Conservation (phyloP, 331 rosid genomes). For the Acacia pycnantha region DNA sequence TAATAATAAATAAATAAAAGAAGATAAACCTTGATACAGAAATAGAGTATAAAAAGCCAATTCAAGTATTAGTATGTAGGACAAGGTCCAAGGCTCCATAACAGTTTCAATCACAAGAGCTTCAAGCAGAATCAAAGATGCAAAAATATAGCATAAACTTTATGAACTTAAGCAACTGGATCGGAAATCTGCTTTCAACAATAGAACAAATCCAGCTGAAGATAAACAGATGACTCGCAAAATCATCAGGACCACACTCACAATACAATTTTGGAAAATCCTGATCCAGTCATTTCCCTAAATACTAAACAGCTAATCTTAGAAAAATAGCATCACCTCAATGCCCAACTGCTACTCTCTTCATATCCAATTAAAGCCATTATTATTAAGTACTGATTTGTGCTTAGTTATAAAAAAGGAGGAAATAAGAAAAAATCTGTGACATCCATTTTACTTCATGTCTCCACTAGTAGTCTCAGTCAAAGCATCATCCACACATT, state of each 20-base stretch:
- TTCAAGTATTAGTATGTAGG: neutral
- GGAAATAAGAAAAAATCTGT: neutral
- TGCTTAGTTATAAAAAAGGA: neutral
- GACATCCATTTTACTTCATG: neutral
- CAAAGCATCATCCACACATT: neutral
- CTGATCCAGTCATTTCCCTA: neutral
- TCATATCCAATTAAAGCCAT: neutral
- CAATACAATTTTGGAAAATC: neutral
- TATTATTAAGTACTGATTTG: neutral
- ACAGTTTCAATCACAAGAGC: neutral
- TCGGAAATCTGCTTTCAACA: neutral
- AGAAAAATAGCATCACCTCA: neutral
- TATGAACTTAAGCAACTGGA: neutral
- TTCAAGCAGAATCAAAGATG: neutral
- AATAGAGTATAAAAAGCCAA: neutral
- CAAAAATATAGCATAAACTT: neutral
- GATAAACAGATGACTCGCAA: neutral
- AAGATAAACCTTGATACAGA: neutral
- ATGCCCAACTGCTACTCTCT: neutral
- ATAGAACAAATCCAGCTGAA: neutral
- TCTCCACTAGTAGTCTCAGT: neutral
- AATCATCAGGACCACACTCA: neutral
- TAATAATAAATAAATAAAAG: rapidly evolving
- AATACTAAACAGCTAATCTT: no score
- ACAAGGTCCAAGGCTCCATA: neutral